phyloP scores from a whole-genome alignment of 345 rosid genomes.

The Dimocarpus longan region DNA sequence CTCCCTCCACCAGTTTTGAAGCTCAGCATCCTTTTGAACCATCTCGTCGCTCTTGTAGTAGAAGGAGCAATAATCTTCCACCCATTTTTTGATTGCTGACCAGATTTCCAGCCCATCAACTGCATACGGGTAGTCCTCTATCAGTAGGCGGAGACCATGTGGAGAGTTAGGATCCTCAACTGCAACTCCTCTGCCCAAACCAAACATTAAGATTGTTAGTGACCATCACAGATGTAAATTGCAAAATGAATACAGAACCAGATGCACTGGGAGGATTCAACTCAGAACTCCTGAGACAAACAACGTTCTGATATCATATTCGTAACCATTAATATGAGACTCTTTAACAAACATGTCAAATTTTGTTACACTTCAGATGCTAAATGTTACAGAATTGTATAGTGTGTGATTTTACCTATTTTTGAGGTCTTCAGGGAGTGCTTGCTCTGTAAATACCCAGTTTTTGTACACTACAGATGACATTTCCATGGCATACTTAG shows the following conservation, averaged over 20 bases:
- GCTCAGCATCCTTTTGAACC: conserved; percentile 53
- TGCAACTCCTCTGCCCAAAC: conserved; percentile 60
- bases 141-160: conserved; percentile 52
- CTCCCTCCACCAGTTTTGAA: conserved; percentile 79
- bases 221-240: too few relatives aligned
- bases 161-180: conserved; percentile 52
- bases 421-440: conserved; percentile 71
- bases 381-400: neutral
- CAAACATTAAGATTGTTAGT: neutral
- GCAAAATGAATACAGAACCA: too few relatives aligned
- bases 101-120: conserved; percentile 75
- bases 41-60: conserved; percentile 52
- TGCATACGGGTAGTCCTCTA: conserved; percentile 71
- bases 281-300: too few relatives aligned
- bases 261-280: too few relatives aligned
- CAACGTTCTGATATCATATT: too few relatives aligned
- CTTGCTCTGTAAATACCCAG: conserved; percentile 71
- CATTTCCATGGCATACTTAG: conserved; percentile 68
- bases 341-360: neutral
- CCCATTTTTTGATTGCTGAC: conserved; percentile 70
- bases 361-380: neutral
- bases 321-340: too few relatives aligned
- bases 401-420: conserved; percentile 46
- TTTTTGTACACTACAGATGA: conserved; percentile 51
- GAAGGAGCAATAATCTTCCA: conserved; percentile 46